Percentiles rank a stretch among this genome's conserved stretches.
Evolutionary conservation across 306 rosid genomes (phyloP).

Genomic region (Geum urbanum): DNA sequence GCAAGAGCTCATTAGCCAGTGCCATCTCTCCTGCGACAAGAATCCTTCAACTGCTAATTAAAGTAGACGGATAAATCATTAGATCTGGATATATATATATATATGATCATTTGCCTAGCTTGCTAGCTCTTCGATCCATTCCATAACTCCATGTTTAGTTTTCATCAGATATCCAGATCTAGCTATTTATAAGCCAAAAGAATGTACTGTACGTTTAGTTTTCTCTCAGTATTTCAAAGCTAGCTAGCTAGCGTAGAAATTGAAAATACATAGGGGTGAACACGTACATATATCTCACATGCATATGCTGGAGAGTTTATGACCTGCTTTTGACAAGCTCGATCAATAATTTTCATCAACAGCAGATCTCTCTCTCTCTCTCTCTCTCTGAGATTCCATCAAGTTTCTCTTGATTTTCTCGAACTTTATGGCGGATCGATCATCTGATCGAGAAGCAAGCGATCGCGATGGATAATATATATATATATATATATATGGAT

Average conservation of each 20-base stretch:
- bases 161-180: neutral
- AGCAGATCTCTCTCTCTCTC: neutral
- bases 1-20: neutral
- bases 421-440: neutral
- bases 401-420: neutral
- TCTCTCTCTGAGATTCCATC: neutral
- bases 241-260: too few relatives aligned
- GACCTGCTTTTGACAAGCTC: neutral
- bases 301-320: neutral
- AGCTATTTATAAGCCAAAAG: neutral
- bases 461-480: neutral
- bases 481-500: neutral
- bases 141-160: too few relatives aligned
- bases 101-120: neutral
- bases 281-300: neutral
- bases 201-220: too few relatives aligned
- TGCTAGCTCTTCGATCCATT: neutral
- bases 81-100: too few relatives aligned
- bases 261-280: too few relatives aligned
- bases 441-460: neutral
- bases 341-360: too few relatives aligned
- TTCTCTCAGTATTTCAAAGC: too few relatives aligned
- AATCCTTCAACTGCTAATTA: neutral
- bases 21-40: neutral
- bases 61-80: too few relatives aligned